Evolutionary conservation across 2,329 filamentous ascomycete genomes (phyloP), one percentile per base, ranked within the genome.

Genomic region (Pyrenophora tritici-repentis): DNA sequence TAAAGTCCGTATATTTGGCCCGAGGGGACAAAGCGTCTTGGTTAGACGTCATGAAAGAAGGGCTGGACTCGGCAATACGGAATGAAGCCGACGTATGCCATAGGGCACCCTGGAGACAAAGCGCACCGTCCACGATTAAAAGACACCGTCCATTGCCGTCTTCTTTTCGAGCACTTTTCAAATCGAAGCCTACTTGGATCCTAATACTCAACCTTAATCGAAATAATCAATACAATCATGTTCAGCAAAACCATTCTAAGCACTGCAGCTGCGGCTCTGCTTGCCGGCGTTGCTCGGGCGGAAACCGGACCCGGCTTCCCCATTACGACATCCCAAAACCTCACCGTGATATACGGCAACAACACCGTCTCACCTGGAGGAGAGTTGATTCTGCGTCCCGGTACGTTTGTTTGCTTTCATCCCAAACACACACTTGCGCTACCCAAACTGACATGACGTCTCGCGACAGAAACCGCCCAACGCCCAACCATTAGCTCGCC

Each of bases 301-400:
- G 57, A 63, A 24, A 53, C 59, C 1, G 67, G 65, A 24, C 70
- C 70, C 6, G 66, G 65, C n/a, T 71, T 72, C 37, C 65, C 68
- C 4, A 40, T 71, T 8, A 37, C 49, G 42, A 61, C 53, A 6
- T 46, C 42, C n/a, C 9, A 47, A 7, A 35, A 50, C 16, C 47
- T 74, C 16, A 58, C 53, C 6, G 58, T 73, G 3, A 56, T 55
- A 3, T 73, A 64, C 59, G 69, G 64, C n/a, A 61, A 58, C 31
- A 72, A 71, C 40, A 62, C 58, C 20, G 61, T 73, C 3, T 64
- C 61, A 42, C 68, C 68, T n/a, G 51, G 65, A 10, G 71, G 71
- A 35, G 66, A 73, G 40, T 42, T 65, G 29, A 60, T 73, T 24
- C 65, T 71, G 6, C 61, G 69, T 32, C 47, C 59, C 50, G 66